These are phyloP conservation scores for Pittosporum tobira DNA, from an alignment of 129 eudicot genomes.

Conservation along the genomic window DNA sequence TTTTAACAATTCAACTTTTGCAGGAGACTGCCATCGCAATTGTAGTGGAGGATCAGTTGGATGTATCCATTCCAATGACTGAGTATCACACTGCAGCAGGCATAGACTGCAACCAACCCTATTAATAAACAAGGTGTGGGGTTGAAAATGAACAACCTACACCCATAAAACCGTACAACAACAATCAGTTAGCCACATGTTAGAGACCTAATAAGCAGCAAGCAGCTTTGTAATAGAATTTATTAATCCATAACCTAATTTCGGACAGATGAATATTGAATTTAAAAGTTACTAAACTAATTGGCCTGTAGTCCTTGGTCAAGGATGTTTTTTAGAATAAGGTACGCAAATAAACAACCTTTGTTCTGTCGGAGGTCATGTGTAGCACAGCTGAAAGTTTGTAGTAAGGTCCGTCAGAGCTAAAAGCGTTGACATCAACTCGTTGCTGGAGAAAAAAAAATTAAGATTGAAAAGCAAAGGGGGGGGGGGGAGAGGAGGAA, in stretches of 20 bases:
- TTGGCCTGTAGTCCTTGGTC: too few relatives aligned
- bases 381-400: constrained; percentile 73
- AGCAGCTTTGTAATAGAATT: neutral
- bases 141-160: constrained; percentile 94
- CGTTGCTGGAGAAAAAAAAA: constrained; percentile 52
- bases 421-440: constrained; percentile 84
- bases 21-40: constrained; percentile 65
- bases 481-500: too few relatives aligned
- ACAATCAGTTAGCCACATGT: neutral
- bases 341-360: constrained; percentile 54
- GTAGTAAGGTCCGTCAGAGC: constrained; percentile 84
- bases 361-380: constrained; percentile 95
- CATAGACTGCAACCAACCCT: constrained; percentile 64
- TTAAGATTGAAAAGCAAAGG: neutral
- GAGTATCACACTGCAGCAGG: constrained; percentile 73
- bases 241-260: too few relatives aligned
- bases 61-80: constrained; percentile 47
- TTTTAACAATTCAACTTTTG: constrained; percentile 60
- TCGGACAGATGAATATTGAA: neutral
- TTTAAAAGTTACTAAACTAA: too few relatives aligned
- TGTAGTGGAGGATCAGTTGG: constrained; percentile 73
- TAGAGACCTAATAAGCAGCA: neutral
- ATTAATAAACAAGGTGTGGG: constrained; percentile 69
- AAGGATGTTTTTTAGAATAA: too few relatives aligned
- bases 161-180: constrained; percentile 15